phyloP scores from a whole-genome alignment of 1,284 basidiomycete species.

The Ceratobasidium sp. region DNA sequence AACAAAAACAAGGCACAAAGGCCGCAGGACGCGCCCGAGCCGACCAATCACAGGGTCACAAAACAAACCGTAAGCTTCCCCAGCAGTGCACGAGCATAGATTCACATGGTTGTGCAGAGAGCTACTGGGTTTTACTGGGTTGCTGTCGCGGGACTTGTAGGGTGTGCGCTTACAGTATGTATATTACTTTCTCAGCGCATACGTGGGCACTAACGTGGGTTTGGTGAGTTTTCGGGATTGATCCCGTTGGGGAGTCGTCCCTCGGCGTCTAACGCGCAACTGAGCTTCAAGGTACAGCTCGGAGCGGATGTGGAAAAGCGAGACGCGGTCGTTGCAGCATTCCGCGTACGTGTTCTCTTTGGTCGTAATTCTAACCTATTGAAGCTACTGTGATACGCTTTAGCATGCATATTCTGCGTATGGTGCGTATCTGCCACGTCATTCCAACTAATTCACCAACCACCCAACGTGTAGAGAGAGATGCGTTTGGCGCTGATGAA shows the following conservation, averaged over 20 bases:
- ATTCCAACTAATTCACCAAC: constrained; percentile 47
- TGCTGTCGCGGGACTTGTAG: constrained; percentile 16
- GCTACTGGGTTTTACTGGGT: constrained; percentile 9
- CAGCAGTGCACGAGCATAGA: neutral
- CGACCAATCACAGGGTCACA: neutral
- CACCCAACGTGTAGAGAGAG: constrained; percentile 67
- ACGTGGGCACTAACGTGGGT: neutral
- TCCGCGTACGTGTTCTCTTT: constrained; percentile 62
- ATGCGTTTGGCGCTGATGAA: constrained; percentile 88
- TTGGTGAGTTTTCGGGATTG: constrained; percentile 22
- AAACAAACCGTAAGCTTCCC: constrained; percentile 17
- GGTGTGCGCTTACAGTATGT: constrained; percentile 17
- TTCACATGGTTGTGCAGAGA: constrained; percentile 1
- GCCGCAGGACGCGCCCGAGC: neutral
- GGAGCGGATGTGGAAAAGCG: constrained; percentile 66
- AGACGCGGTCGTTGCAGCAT: constrained; percentile 75
- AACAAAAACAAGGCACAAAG: neutral
- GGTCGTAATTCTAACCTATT: neutral
- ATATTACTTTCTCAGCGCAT: neutral
- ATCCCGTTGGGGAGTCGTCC: constrained; percentile 10
- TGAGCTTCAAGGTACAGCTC: constrained; percentile 47
- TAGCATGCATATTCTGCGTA: constrained; percentile 83
- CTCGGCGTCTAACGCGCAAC: constrained; percentile 20
- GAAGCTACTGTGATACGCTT: neutral
- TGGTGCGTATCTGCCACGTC: constrained; percentile 54